Percentiles rank a stretch among this genome's conserved stretches.
These are phyloP conservation scores for Lodderomyces parapsilosis DNA, from an alignment of 1,139 yeast genomes.

Conservation along the genomic window DNA sequence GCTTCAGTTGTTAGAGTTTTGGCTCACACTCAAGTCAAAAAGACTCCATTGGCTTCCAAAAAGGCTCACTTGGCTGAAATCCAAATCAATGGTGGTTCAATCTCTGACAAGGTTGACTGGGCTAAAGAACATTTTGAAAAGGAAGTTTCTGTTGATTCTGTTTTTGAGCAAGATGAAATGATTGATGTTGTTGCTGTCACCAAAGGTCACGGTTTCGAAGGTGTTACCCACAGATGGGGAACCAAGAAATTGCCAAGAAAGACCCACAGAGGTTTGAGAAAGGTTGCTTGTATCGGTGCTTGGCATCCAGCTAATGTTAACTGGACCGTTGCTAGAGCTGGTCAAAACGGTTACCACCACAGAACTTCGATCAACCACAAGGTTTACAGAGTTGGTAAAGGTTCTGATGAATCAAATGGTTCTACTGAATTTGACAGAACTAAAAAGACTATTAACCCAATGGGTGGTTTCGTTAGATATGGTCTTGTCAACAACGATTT, in stretches of 20 bases:
- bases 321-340: constrained; percentile 99
- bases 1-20: constrained; percentile 98
- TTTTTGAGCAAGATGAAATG: constrained; percentile 98
- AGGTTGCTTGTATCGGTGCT: constrained; percentile 99
- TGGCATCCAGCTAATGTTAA: constrained; percentile 99
- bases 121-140: constrained; percentile 99
- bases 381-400: constrained; percentile 99
- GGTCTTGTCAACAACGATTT: constrained; percentile 98
- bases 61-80: constrained; percentile 99
- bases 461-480: constrained; percentile 99
- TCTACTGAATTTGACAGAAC: constrained; percentile 99
- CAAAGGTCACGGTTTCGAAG: constrained; percentile 99
- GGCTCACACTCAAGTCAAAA: constrained; percentile 99
- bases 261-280: constrained; percentile 99
- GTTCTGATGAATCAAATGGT: constrained; percentile 90
- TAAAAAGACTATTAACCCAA: constrained; percentile 98
- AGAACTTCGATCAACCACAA: constrained; percentile 99
- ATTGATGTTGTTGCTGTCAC: constrained; percentile 98
- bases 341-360: constrained; percentile 99
- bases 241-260: constrained; percentile 99
- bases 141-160: constrained; percentile 94
- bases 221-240: constrained; percentile 99
- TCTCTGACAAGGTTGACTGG: constrained; percentile 97
- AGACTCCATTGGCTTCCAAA: constrained; percentile 99
- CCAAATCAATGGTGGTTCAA: constrained; percentile 99